A percentile compares a stretch with the other conserved stretches of the same genome.
phyloP scores from a whole-genome alignment of 441 rosid species.

The Pelargonium citronellum region DNA sequence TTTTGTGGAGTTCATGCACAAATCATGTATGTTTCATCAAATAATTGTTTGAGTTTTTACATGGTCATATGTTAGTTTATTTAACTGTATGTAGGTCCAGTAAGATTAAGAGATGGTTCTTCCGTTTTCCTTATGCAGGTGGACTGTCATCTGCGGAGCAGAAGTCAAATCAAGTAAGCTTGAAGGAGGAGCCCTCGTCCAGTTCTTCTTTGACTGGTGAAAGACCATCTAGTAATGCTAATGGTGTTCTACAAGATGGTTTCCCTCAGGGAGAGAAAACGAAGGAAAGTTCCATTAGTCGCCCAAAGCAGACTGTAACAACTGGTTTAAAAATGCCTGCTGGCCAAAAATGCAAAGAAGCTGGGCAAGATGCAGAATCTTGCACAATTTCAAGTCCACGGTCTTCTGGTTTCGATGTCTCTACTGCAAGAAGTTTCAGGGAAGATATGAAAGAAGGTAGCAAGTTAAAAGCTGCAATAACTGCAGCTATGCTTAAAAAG shows the following conservation, averaged over 20 bases:
- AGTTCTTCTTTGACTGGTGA: constrained; percentile 52
- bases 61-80: constrained; percentile 5
- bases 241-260: constrained; percentile 51
- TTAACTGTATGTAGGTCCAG: constrained; percentile 7
- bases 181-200: constrained; percentile 59
- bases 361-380: constrained; percentile 52
- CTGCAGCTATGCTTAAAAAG: constrained; percentile 70
- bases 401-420: constrained; percentile 41
- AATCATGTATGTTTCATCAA: constrained; percentile 12
- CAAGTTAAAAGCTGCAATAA: constrained; percentile 71
- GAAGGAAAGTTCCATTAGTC: constrained; percentile 42
- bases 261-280: constrained; percentile 46
- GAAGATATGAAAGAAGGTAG: constrained; percentile 48
- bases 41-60: constrained; percentile 2
- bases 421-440: constrained; percentile 41
- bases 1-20: constrained; percentile 15
- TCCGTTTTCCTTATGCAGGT: constrained; percentile 31
- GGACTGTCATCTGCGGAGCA: constrained; percentile 49
- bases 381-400: constrained; percentile 33
- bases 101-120: constrained; percentile 18
- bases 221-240: constrained; percentile 32
- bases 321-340: constrained; percentile 36
- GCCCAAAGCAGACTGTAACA: constrained; percentile 36
- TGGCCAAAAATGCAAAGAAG: constrained; percentile 51
- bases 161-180: constrained; percentile 40